A percentile compares a stretch with the other conserved stretches of the same genome.
These are phyloP conservation scores for Rosa hybrid DNA, from an alignment of 331 rosid species.

Conservation along the genomic window DNA sequence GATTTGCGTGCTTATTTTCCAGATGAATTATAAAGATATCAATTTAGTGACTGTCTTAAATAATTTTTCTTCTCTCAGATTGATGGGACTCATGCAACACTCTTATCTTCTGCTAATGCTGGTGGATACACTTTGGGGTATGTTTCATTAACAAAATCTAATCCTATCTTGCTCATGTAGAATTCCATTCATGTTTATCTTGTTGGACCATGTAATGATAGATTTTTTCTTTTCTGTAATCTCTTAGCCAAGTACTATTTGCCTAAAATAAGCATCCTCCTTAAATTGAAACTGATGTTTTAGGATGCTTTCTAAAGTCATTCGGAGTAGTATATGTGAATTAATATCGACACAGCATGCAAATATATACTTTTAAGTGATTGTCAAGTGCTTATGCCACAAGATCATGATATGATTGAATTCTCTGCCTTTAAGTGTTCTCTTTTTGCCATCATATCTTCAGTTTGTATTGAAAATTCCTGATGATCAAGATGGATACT, in stretches of 20 bases:
- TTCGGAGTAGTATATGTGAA: neutral
- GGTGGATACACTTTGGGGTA: conserved; percentile 86
- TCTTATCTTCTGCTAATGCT: conserved; percentile 65
- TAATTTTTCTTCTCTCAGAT: conserved; percentile 51
- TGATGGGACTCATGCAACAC: conserved; percentile 66
- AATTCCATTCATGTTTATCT: neutral
- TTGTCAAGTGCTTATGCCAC: neutral
- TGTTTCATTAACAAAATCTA: conserved; percentile 26
- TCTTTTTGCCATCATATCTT: neutral
- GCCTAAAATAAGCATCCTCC: neutral
- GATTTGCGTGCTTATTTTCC: conserved; percentile 13
- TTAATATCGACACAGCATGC: neutral
- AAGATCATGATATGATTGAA: neutral
- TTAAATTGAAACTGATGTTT: neutral
- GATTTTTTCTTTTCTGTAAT: neutral
- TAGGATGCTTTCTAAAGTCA: neutral
- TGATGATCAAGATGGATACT: neutral
- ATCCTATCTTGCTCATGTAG: conserved; percentile 13
- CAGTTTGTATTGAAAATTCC: neutral
- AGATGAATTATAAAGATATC: conserved; percentile 11
- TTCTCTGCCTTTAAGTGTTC: neutral
- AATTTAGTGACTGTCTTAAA: conserved; percentile 22
- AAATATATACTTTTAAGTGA: neutral
- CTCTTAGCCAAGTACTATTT: neutral
- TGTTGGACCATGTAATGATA: neutral